Conservation (phyloP, 257 asterid genomes). For the Petrea volubilis region DNA sequence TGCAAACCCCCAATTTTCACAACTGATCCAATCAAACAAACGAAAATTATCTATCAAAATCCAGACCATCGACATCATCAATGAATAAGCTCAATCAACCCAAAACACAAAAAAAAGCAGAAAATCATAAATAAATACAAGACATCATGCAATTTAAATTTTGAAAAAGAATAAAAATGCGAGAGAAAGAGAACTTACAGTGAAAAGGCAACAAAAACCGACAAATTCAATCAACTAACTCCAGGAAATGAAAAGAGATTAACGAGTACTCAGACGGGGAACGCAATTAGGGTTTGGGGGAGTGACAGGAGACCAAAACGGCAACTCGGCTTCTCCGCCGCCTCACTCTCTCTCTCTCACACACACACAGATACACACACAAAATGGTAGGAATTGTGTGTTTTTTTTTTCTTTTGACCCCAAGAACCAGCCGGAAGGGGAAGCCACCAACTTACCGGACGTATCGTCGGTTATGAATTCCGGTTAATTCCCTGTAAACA, state of each 20-base stretch:
- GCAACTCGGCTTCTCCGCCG: slow-evolving; percentile 23
- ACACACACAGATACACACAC: slow-evolving; percentile 24
- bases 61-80: slow-evolving; percentile 19
- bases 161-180: not conserved
- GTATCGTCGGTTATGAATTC: slow-evolving; percentile 37
- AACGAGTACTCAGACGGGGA: slow-evolving; percentile 8
- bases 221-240: not conserved
- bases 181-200: slow-evolving; percentile 9
- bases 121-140: not conserved
- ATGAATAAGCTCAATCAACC: slow-evolving; percentile 24
- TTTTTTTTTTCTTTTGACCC: slow-evolving; percentile 40
- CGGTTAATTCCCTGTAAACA: slow-evolving; percentile 33
- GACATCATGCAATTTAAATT: not conserved
- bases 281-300: slow-evolving; percentile 34
- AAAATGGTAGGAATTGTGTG: slow-evolving; percentile 30
- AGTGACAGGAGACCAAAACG: slow-evolving; percentile 17
- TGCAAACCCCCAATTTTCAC: slow-evolving; percentile 26
- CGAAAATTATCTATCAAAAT: slow-evolving; percentile 13
- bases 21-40: slow-evolving; percentile 43
- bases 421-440: slow-evolving; percentile 39
- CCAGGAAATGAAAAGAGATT: slow-evolving; percentile 1
- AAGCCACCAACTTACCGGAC: slow-evolving; percentile 50
- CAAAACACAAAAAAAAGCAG: not conserved
- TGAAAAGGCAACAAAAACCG: not conserved
- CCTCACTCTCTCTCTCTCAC: slow-evolving; percentile 27